Percentiles rank a stretch among this genome's conserved stretches.
phyloP scores from a whole-genome alignment of 768 basidiomycete genomes.

The Suillus subluteus region DNA sequence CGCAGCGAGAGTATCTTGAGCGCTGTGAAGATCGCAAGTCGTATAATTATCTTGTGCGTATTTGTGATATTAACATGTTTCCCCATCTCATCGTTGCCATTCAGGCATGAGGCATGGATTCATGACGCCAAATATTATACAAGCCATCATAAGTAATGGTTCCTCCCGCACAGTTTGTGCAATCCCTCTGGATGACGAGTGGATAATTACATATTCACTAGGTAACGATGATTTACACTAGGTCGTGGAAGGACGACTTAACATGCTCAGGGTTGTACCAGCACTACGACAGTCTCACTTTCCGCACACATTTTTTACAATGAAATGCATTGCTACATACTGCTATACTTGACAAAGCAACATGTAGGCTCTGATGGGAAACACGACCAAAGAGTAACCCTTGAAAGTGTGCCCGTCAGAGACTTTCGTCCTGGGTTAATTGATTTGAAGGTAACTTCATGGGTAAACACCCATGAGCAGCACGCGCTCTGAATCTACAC shows the following conservation, averaged over 20 bases:
- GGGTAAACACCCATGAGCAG: slow-evolving; percentile 2
- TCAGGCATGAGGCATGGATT: slow-evolving; percentile 28
- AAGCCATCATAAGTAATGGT: background rate
- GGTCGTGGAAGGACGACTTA: background rate
- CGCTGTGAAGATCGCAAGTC: slow-evolving; percentile 86
- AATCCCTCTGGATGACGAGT: background rate
- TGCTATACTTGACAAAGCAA: slow-evolving; percentile 35
- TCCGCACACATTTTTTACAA: background rate
- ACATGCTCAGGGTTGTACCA: background rate
- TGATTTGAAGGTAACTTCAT: slow-evolving; percentile 32
- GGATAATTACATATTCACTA: background rate
- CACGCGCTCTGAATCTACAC: background rate
- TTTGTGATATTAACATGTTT: background rate
- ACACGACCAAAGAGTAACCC: slow-evolving; percentile 6
- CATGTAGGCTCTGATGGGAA: slow-evolving; percentile 33
- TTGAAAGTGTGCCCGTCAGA: slow-evolving; percentile 20
- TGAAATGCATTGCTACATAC: slow-evolving; percentile 28
- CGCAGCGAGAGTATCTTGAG: slow-evolving; percentile 91
- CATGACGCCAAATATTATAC: background rate
- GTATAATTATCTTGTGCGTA: slow-evolving; percentile 74
- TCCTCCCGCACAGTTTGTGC: background rate
- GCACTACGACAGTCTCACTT: background rate
- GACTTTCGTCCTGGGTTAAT: slow-evolving; percentile 42
- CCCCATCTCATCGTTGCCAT: background rate
- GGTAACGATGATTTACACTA: background rate